Base-by-base conservation (phyloP, 306 rosid species). In the Casuarina glauca region DNA sequence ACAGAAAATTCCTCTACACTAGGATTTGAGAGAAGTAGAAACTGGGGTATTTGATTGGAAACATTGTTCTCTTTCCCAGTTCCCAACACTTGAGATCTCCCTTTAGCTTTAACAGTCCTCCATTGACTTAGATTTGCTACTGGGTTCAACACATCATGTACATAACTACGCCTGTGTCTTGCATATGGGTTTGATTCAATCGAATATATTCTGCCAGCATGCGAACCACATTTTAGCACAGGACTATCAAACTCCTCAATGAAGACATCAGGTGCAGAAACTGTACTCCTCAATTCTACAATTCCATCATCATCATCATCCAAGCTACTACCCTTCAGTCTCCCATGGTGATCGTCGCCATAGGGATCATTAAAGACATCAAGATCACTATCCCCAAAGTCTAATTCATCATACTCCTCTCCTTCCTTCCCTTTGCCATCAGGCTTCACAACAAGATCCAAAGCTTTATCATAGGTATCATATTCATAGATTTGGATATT, bases 81-180 rank as follows among this genome's bases (percentile, higher is more conserved):
- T 73, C 80, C 87, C 80, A 71, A 63, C 50, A 70, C 49, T 0
- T 26, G 32, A 64, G 78, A 51, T 73, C 74, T 77, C 38, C 87
- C 86, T 73, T 74, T 86, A 45, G 82, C 83, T 88, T 93, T 91
- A 9, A 79, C 87, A 46, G 82, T 84, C 83, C 90, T 91, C 93
- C 93, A 91, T 69, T 91, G 97, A 36, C 89, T 73, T 19, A 93
- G 85, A 41, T 93, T 91, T 71, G 91, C 97, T 41, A 90, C 97
- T 0, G 97, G 97, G 72, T 86, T 91, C 82, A 91, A 78, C 81
- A 91, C 93, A 38, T 97, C 79, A 82, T 86, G 93, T 80, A 87
- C 96, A 85, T 88, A 87, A 67, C 60, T 82, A 86, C 86, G 88
- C 78, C 97, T 86, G 42, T 88, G 90, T 75, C 94, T 80, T 64